Evolutionary conservation across 257 asterid genomes (phyloP).

Genomic region (Leonotis leonurus): DNA sequence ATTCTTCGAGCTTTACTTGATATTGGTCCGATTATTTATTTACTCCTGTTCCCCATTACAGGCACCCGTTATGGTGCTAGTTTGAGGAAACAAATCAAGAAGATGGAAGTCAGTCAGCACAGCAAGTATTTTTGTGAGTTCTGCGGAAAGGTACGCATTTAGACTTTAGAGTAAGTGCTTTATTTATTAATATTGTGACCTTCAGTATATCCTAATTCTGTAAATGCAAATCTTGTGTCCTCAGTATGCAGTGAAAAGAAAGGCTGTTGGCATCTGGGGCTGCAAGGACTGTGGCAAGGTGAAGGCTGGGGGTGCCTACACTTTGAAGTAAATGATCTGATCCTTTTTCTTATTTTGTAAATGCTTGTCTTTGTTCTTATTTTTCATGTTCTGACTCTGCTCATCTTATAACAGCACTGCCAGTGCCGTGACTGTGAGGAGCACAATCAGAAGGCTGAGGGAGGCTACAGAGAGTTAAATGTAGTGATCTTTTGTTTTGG

Average conservation of each 20-base stretch:
- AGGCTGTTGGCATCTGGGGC: constrained; percentile 66
- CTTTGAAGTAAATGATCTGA: constrained; percentile 41
- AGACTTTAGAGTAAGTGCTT: background rate
- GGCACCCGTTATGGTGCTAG: constrained; percentile 76
- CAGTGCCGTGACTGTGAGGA: constrained; percentile 64
- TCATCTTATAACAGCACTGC: constrained; percentile 47
- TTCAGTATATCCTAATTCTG: background rate
- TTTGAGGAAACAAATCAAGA: constrained; percentile 64
- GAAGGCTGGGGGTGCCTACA: constrained; percentile 68
- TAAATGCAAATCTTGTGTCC: background rate
- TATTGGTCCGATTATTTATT: too few species aligned
- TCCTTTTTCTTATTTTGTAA: background rate
- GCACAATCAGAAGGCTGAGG: constrained; percentile 64
- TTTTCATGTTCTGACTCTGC: background rate
- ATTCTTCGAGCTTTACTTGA: too few species aligned
- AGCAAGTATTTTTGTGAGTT: constrained; percentile 63
- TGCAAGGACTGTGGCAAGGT: constrained; percentile 69
- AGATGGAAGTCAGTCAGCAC: constrained; percentile 62
- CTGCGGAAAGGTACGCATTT: constrained; percentile 43
- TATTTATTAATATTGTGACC: background rate
- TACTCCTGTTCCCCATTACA: too few species aligned
- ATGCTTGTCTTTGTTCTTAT: background rate
- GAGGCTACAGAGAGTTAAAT: constrained; percentile 54
- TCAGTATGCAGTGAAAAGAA: constrained; percentile 61
- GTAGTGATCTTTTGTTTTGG: constrained; percentile 2